Evolutionary conservation across 306 rosid genomes (phyloP), one percentile per base, ranked within the genome.

Genomic region (Ammopiptanthus mongolicus): DNA sequence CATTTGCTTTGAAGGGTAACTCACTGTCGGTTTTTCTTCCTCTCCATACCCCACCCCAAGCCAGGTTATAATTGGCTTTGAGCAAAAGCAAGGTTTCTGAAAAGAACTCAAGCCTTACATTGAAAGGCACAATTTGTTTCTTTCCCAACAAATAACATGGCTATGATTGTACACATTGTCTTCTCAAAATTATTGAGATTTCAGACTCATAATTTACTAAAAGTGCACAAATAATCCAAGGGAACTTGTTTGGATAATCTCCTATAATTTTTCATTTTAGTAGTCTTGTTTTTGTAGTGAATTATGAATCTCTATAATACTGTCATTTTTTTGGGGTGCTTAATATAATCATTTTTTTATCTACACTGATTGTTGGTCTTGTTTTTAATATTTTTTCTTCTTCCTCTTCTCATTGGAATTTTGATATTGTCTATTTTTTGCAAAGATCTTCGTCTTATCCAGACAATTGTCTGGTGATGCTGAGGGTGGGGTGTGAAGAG

Each of bases 361-460:
- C 58, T 25, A 39, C 37, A 14, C 47, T 56, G 68, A 28, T 59
- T 23, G 46, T 2, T 33, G 6, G 10, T 50, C 21, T 74, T 42
- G 69, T 31, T 18, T 39, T 6, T 33, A 64, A 64, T 36, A 25
- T n/a, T 50, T 18, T 21, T 9, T 41, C 2, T 51, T 25, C 1
- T 8, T 29, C 8, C 41, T 17, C 37, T 29, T 75, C 48, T 71
- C 50, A 79, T 65, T 33, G 71, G 63, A 3, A 12, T 58, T 42
- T 67, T 51, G 62, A n/a, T 37, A 15, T 22, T 59, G 63, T 67
- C 23, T 69, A 5, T 41, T 0, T 46, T 66, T 36, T 86, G 86
- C 96, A 95, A 97, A 90, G 80, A 23, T 90, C 39, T 82, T 86
- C 77, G 78, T 91, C 78, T 87, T 91, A 90, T 85, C 60, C 23